Conservation (phyloP, 2,329 filamentous ascomycete species). For the Hirsutella rhossiliensis region DNA sequence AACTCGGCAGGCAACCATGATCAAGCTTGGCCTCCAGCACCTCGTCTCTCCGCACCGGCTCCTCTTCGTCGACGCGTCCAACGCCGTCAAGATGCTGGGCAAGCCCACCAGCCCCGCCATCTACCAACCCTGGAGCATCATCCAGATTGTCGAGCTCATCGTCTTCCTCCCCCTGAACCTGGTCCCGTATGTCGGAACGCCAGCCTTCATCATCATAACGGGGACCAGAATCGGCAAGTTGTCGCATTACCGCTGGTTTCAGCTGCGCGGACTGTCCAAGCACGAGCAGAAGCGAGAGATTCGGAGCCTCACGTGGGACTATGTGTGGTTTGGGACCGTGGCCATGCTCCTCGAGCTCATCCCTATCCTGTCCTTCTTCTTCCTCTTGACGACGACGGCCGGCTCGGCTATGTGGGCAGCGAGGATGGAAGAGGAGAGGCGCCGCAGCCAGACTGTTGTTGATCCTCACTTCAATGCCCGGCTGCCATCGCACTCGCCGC, state of each 20-base stretch:
- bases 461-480: slow-evolving; percentile 3
- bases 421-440: slow-evolving; percentile 52
- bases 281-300: slow-evolving; percentile 63
- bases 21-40: slow-evolving; percentile 59
- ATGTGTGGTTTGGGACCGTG: slow-evolving; percentile 85
- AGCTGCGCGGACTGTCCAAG: slow-evolving; percentile 62
- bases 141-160: slow-evolving; percentile 82
- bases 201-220: slow-evolving; percentile 77
- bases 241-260: slow-evolving; percentile 84
- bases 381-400: slow-evolving; percentile 74
- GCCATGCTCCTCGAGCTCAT: slow-evolving; percentile 79
- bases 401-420: slow-evolving; percentile 82
- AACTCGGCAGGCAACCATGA: slow-evolving; percentile 47
- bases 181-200: slow-evolving; percentile 70
- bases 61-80: slow-evolving; percentile 53
- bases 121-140: slow-evolving; percentile 79
- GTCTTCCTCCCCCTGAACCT: slow-evolving; percentile 74
- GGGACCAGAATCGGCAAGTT: slow-evolving; percentile 80
- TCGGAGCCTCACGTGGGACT: slow-evolving; percentile 59
- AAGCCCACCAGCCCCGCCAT: slow-evolving; percentile 65
- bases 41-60: slow-evolving; percentile 57
- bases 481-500: background rate
- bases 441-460: slow-evolving; percentile 3
- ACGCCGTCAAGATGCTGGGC: slow-evolving; percentile 68
- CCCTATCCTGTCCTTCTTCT: slow-evolving; percentile 85